phyloP scores from a whole-genome alignment of 371 early-diverging fungal genomes.

The Actinomucor elegans region DNA sequence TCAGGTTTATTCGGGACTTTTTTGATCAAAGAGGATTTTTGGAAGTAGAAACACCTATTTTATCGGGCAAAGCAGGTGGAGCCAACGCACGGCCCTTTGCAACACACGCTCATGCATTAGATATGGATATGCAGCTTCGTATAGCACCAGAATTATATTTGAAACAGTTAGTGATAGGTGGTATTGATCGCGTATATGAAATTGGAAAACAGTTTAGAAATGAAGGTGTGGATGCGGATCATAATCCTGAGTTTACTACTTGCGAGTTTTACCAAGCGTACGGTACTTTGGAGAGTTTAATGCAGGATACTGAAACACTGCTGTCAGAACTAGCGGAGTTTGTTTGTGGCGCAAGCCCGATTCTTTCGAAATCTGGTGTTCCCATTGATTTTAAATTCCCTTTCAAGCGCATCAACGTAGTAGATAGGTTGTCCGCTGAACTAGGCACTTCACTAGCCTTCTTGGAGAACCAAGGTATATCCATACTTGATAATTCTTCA shows the following conservation, averaged over 20 bases:
- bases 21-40: constrained; percentile 81
- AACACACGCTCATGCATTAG: constrained; percentile 82
- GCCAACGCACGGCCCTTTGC: constrained; percentile 95
- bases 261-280: constrained; percentile 98
- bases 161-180: constrained; percentile 96
- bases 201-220: constrained; percentile 98
- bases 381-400: constrained; percentile 75
- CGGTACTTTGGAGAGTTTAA: constrained; percentile 79
- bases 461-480: constrained; percentile 45
- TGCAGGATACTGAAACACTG: constrained; percentile 86
- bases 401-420: constrained; percentile 82
- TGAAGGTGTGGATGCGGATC: constrained; percentile 96
- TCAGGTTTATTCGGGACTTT: constrained; percentile 76
- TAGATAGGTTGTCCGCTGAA: constrained; percentile 62
- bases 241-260: constrained; percentile 98
- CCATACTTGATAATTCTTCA: too few relatives aligned
- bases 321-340: constrained; percentile 82
- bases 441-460: constrained; percentile 54
- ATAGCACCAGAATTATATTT: constrained; percentile 96
- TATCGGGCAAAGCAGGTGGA: constrained; percentile 89
- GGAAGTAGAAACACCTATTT: constrained; percentile 97
- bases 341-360: constrained; percentile 73
- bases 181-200: constrained; percentile 94
- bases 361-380: constrained; percentile 57
- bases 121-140: constrained; percentile 82